Evolutionary conservation across 352 stramenopile genomes (phyloP), one percentile per base, ranked within the genome.

Genomic region (Paralagenidium karlingii): DNA sequence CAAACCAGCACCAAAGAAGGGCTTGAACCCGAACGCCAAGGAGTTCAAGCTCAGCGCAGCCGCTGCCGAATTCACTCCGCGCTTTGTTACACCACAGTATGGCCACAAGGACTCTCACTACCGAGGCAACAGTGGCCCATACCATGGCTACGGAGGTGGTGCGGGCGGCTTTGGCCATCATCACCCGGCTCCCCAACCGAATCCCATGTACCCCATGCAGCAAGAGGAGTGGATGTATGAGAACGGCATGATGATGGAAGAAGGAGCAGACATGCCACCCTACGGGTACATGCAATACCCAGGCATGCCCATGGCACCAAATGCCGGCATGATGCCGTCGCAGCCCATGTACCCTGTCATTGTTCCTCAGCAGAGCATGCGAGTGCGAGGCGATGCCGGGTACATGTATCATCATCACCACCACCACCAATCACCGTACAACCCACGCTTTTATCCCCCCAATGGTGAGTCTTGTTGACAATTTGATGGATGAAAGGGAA

Each of bases 181-280:
- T 15, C 56, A 55, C 11, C 56, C 53, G 24, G 45, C 46, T 21
- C 56, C 66, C 29, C 50, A 63, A 25, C 60, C 45, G 34, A 40
- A 55, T 45, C 60, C 64, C 6, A 37, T 40, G 19, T 67, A 70
- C 40, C 48, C 58, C 2, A 49, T 58, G 20, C 55, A 56, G 32
- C 68, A 68, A 16, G 68, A 87, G 10, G 75, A 86, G 33, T 90
- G 74, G 74, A 64, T 77, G 58, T 90, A 90, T 39, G 71, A 82
- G 11, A 28, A 41, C 16, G 52, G 55, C 24, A 55, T 47, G 34
- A 57, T 71, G 48, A 53, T 79, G 1, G 57, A 63, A 38, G 63
- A 68, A 7, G 49, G 47, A 3, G 66, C 80, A 43, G 63, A 74
- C 40, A 51, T 59, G 7, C 47, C 67, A 15, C 56, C 65, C 18